Base-by-base conservation (phyloP, 345 rosid species). In the Odontarrhena argentea region DNA sequence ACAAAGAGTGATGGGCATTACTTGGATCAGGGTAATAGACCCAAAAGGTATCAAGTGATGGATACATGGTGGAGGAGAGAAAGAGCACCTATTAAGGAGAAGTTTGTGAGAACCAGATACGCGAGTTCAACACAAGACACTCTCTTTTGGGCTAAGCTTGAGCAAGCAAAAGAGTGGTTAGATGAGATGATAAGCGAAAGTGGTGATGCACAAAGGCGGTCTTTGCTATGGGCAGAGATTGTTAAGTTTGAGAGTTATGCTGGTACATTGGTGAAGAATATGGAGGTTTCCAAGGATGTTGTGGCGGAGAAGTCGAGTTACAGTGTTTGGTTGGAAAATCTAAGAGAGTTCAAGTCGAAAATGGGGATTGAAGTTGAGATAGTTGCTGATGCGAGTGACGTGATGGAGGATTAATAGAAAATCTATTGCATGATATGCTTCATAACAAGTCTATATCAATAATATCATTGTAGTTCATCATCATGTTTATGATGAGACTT, bases 141-240 rank as follows among this genome's bases (percentile, higher is more conserved):
- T 15, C 82, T 88, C 63, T 94, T 94, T 53, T 88, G 99, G 99
- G 97, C 95, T 1, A 83, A 12, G 67, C 80, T 94, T 35, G 96
- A 94, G 80, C 87, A 87, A 76, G 95, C 92, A 4, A 75, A 78
- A 69, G 95, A 84, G 18, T 76, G 71, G 58, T 61, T 87, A 3
- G 79, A 85, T 58, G 71, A 2, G 10, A 45, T 77, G 6, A 82
- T 56, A 76, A 70, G 67, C 3, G 88, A 80, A 65, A 58, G 4
- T n/a, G 61, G 6, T 3, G 86, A 91, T 55, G 43, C 9, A 0
- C 67, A 8, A 6, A 80, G 11, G 26, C 51, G 8, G 43, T 15
- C 12, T 41, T 6, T 4, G 26, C 47, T 84, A 5, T 75, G 82
- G 91, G 42, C 15, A 14, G 65, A 75, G 22, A 57, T 88, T 18